Conservation (phyloP, 2,329 filamentous ascomycete genomes). For the Fonsecaea nubica region DNA sequence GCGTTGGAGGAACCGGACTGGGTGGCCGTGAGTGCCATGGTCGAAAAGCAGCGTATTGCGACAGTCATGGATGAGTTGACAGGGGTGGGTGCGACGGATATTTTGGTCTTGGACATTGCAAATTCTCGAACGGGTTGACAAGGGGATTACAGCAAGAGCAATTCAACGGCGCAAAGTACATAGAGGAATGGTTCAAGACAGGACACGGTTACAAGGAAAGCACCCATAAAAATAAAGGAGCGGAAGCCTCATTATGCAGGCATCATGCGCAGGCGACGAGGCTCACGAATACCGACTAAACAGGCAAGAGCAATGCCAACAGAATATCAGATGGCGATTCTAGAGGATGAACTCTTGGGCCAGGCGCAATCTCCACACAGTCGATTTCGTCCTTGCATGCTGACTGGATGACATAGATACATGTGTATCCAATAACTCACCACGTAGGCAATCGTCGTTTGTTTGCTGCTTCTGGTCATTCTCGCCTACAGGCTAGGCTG, state of each 20-base stretch:
- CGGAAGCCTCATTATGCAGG: not conserved
- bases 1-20: constrained; percentile 84
- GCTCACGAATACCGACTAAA: not conserved
- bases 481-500: not conserved
- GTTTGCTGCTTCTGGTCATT: not conserved
- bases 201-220: not conserved
- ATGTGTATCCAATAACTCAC: not conserved
- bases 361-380: not conserved
- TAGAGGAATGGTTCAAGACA: constrained; percentile 6
- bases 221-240: not conserved
- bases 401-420: not conserved
- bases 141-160: not conserved
- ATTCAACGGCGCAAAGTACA: not conserved
- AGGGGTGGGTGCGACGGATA: constrained; percentile 79
- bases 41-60: constrained; percentile 84
- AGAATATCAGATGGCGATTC: not conserved
- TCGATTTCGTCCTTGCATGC: not conserved
- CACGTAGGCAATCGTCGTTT: not conserved
- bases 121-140: constrained; percentile 67
- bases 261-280: not conserved
- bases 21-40: constrained; percentile 96
- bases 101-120: constrained; percentile 83
- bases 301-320: not conserved
- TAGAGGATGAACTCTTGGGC: not conserved
- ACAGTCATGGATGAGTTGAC: constrained; percentile 84